Percentiles rank a stretch among this genome's conserved stretches.
These are phyloP conservation scores for Paxillus ammoniavirescens DNA, from an alignment of 768 basidiomycete genomes.

Conservation along the genomic window DNA sequence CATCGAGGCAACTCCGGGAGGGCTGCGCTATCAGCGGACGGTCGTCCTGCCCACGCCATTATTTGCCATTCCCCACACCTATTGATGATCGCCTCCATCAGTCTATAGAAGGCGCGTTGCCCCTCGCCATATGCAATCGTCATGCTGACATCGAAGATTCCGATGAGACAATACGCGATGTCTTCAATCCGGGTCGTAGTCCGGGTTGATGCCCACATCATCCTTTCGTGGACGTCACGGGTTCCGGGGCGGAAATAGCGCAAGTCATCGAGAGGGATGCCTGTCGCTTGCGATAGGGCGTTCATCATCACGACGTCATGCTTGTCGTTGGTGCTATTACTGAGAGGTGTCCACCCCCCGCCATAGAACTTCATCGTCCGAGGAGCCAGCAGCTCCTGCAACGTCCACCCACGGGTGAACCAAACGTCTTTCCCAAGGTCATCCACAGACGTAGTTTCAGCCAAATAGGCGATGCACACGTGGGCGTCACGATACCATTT, in stretches of 20 bases:
- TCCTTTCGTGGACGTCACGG: conserved; percentile 25
- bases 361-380: conserved; percentile 32
- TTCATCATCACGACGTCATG: conserved; percentile 20
- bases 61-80: conserved; percentile 32
- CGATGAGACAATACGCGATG: conserved; percentile 32
- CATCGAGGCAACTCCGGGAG: conserved; percentile 31
- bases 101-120: conserved; percentile 27
- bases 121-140: conserved; percentile 36
- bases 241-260: conserved; percentile 24
- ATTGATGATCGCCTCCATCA: conserved; percentile 29
- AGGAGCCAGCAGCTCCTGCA: conserved; percentile 30
- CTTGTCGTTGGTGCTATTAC: conserved; percentile 26
- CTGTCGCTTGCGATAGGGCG: conserved; percentile 24
- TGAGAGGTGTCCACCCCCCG: conserved; percentile 24
- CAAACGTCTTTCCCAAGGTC: conserved; percentile 6
- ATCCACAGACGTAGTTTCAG: conserved; percentile 5
- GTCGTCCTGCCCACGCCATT: conserved; percentile 30
- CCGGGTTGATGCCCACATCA: conserved; percentile 34
- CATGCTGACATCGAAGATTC: conserved; percentile 33
- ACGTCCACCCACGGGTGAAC: conserved; percentile 28
- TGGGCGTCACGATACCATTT: conserved; percentile 8
- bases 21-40: conserved; percentile 28
- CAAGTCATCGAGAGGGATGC: conserved; percentile 26
- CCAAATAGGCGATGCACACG: conserved; percentile 8
- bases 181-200: conserved; percentile 34